phyloP scores from a whole-genome alignment of 345 rosid species.

The Brassica nigra region DNA sequence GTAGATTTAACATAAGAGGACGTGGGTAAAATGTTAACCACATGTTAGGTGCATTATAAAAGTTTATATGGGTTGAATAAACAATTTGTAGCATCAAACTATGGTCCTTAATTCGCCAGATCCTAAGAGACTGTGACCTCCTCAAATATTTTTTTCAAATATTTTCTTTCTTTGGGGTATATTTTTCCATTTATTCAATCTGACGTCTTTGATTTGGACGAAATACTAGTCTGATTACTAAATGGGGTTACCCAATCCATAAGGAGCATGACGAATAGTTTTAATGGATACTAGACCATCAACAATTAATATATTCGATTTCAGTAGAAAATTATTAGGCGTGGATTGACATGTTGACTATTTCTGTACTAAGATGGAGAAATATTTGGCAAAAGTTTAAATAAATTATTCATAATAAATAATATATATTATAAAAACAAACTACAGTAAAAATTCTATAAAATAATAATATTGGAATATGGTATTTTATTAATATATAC shows the following conservation, averaged over 20 bases:
- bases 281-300: not conserved
- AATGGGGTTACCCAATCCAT: constrained; percentile 19
- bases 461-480: too few relatives aligned
- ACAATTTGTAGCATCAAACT: constrained; percentile 26
- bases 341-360: not conserved
- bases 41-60: constrained; percentile 29
- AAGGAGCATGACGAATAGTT: not conserved
- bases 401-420: not conserved
- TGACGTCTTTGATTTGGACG: constrained; percentile 21
- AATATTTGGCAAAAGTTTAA: not conserved
- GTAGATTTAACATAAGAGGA: constrained; percentile 7
- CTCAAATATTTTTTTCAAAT: not conserved
- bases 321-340: not conserved
- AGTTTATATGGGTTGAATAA: constrained; percentile 12
- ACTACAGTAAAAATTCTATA: too few relatives aligned
- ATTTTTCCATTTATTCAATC: constrained; percentile 22
- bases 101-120: constrained; percentile 29
- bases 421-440: not conserved
- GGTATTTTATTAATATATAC: too few relatives aligned
- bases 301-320: not conserved
- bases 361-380: not conserved
- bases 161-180: not conserved
- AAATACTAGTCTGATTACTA: constrained; percentile 5
- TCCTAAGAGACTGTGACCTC: constrained; percentile 18
- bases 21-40: constrained; percentile 39